Conservation (phyloP, 768 basidiomycete genomes). For the Agaricus bisporus region DNA sequence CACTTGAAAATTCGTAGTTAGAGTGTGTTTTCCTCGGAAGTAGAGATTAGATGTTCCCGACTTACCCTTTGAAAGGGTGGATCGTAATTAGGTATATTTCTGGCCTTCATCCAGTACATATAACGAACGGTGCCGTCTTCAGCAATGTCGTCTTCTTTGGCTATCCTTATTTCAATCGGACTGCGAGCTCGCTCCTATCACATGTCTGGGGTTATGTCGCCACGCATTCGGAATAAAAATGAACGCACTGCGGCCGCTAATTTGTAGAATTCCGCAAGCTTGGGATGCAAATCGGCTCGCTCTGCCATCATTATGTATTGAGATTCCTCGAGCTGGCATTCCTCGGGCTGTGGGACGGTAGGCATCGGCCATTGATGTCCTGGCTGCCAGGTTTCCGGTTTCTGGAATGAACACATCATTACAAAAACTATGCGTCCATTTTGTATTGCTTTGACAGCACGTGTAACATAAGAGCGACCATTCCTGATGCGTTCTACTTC, state of each 20-base stretch:
- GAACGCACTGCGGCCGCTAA: slow-evolving; percentile 23
- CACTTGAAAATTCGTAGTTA: slow-evolving; percentile 44
- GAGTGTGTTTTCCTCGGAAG: neutral
- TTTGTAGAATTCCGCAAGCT: slow-evolving; percentile 26
- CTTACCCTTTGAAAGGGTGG: slow-evolving; percentile 72
- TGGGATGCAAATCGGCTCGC: slow-evolving; percentile 26
- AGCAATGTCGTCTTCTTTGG: slow-evolving; percentile 33
- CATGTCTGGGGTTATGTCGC: neutral
- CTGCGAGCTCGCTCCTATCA: slow-evolving; percentile 61
- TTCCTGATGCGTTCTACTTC: slow-evolving; percentile 71
- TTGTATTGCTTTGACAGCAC: slow-evolving; percentile 54
- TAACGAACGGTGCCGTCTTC: slow-evolving; percentile 43
- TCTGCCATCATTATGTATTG: slow-evolving; percentile 25
- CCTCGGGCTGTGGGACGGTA: slow-evolving; percentile 47
- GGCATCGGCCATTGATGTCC: slow-evolving; percentile 67
- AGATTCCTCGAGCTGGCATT: slow-evolving; percentile 56
- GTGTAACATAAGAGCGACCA: slow-evolving; percentile 69
- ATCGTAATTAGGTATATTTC: slow-evolving; percentile 59
- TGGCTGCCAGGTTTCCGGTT: slow-evolving; percentile 72
- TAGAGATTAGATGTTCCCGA: neutral
- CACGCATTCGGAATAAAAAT: neutral
- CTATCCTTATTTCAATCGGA: slow-evolving; percentile 62
- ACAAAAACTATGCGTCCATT: slow-evolving; percentile 45
- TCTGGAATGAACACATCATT: slow-evolving; percentile 78
- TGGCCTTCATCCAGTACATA: slow-evolving; percentile 81